Base-by-base conservation (phyloP, 768 basidiomycete species). In the Tulasnella sp. region DNA sequence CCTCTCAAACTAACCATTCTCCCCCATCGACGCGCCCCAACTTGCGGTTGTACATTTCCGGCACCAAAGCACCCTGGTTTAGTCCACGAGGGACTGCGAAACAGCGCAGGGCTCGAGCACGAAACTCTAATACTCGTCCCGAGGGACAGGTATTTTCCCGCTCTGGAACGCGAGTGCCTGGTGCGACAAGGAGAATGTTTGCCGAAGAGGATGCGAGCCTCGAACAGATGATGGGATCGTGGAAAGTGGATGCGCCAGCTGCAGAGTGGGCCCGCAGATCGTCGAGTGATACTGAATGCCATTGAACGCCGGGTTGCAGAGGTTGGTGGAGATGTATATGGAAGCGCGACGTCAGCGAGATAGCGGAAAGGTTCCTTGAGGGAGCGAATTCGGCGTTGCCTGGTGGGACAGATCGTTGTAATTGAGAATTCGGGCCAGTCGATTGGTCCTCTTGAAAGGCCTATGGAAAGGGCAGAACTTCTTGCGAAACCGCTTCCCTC, bases 121-220 rank as follows among this genome's bases (percentile, higher is more conserved):
- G 58, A 62, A 62, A 34, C 58, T 62, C 58, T 62, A 62, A 62
- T 62, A 62, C 58, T 62, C n/a, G 58, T 62, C 58, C 58, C 58
- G 58, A 62, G 31, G n/a, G 58, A 62, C 58, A 1, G 14, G 58
- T 34, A 62, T 62, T 62, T 62, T 62, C 58, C 58, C 4, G 19
- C 58, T 31, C 58, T 34, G 18, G 14, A 62, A 62, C n/a, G 58
- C 27, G 27, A 16, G 12, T 34, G 12, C n/a, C 8, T 34, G 27
- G 58, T 14, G 12, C 1, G 31, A n/a, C 58, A 31, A 34, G 31
- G 58, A 34, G n/a, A 62, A 62, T 62, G 58, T 62, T 34, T 12
- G 58, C 58, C 58, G n/a, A 34, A 62, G 31, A 10, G n/a, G 18
- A 27, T 34, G 31, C 58, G n/a, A 7, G 58, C 31, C 31, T 62